Percentiles rank a stretch among this genome's conserved stretches.
These are phyloP conservation scores for Corylus americana DNA, from an alignment of 306 rosid genomes.

Conservation along the genomic window DNA sequence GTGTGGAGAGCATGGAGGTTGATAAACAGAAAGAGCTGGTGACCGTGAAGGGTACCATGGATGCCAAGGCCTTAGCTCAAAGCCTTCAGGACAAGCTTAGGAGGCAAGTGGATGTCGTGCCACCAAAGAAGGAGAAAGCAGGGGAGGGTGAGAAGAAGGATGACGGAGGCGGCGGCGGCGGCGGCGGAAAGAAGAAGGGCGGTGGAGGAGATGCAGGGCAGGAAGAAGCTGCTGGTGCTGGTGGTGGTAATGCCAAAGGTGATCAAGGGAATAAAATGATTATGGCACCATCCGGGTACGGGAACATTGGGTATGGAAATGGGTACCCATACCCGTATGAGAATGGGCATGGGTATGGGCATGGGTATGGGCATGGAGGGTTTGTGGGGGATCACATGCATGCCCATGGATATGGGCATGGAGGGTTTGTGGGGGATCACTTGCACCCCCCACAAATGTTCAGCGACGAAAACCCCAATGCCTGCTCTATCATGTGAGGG, in stretches of 20 bases:
- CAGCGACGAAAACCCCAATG: slow-evolving; percentile 89
- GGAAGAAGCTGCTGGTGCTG: slow-evolving; percentile 34
- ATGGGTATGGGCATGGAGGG: slow-evolving; percentile 38
- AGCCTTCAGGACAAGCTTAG: slow-evolving; percentile 45
- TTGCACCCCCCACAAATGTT: slow-evolving; percentile 59
- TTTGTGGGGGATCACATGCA: too few species aligned
- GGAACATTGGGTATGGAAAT: slow-evolving; percentile 2
- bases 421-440: slow-evolving; percentile 36
- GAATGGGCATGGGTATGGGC: slow-evolving; percentile 23
- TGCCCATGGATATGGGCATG: slow-evolving; percentile 33
- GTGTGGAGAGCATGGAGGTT: slow-evolving; percentile 40
- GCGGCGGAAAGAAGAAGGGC: slow-evolving; percentile 31
- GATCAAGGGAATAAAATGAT: neutral
- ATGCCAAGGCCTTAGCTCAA: slow-evolving; percentile 48
- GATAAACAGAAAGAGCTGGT: slow-evolving; percentile 61
- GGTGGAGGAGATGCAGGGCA: slow-evolving; percentile 17
- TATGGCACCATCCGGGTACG: slow-evolving; percentile 15
- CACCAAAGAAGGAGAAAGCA: slow-evolving; percentile 54
- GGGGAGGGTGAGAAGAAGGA: slow-evolving; percentile 20
- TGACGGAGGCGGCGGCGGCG: slow-evolving; percentile 25
- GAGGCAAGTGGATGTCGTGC: slow-evolving; percentile 62
- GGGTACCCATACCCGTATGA: neutral
- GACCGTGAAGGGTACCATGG: slow-evolving; percentile 68
- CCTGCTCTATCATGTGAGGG: slow-evolving; percentile 67
- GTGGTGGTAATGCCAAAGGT: slow-evolving; percentile 7